Conservation (phyloP, 2,329 filamentous ascomycete genomes). For the Aspergillus quadricinctus region DNA sequence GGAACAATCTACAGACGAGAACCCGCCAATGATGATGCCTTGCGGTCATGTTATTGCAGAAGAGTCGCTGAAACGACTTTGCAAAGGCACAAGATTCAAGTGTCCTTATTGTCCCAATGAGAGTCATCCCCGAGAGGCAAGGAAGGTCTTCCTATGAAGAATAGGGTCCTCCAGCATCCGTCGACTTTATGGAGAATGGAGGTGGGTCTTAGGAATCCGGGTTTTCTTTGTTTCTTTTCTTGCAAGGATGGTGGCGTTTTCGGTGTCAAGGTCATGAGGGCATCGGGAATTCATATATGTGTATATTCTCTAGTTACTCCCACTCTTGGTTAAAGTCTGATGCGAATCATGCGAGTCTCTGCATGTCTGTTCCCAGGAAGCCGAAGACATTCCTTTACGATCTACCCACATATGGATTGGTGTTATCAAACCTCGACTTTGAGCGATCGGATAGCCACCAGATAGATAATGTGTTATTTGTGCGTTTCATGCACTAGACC, state of each 20-base stretch:
- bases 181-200: neutral
- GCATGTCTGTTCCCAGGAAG: neutral
- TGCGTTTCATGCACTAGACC: neutral
- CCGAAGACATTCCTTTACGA: neutral
- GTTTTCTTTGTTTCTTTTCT: neutral
- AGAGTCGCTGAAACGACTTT: slow-evolving; percentile 74
- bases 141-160: slow-evolving; percentile 62
- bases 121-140: slow-evolving; percentile 71
- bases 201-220: neutral
- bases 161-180: neutral
- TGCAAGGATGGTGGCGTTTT: neutral
- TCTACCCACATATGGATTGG: neutral
- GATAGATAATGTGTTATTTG: neutral
- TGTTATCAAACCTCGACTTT: neutral
- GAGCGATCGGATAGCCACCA: neutral
- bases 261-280: neutral
- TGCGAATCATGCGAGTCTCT: neutral
- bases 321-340: neutral
- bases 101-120: slow-evolving; percentile 94
- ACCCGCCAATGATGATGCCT: slow-evolving; percentile 94
- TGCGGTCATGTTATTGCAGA: slow-evolving; percentile 91
- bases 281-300: neutral
- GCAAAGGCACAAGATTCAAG: slow-evolving; percentile 79
- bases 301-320: neutral
- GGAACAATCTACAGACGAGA: slow-evolving; percentile 87